These are phyloP conservation scores for Glycine latifolia DNA, from an alignment of 306 rosid species.

Conservation along the genomic window DNA sequence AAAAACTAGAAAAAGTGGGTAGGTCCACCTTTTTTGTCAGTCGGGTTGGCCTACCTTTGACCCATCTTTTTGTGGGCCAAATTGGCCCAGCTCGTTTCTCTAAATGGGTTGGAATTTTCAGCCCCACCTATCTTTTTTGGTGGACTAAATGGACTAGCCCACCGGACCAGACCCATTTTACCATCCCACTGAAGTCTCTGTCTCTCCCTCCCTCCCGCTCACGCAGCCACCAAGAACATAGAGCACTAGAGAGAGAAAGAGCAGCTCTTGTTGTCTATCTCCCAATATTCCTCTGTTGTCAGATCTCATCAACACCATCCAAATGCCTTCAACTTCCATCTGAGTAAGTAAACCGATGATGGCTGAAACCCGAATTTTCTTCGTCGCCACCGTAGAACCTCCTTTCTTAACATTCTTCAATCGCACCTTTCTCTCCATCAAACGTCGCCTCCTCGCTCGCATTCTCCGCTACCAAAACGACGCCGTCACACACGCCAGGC, in stretches of 20 bases:
- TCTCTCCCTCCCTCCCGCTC: not conserved
- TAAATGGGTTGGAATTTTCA: no score
- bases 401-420: slow-evolving; percentile 35
- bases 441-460: slow-evolving; percentile 39
- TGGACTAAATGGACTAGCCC: no score
- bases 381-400: slow-evolving; percentile 44
- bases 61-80: no score
- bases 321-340: slow-evolving; percentile 38
- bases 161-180: no score
- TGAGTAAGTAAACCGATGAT: slow-evolving; percentile 24
- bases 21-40: no score
- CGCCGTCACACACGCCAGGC: slow-evolving; percentile 50
- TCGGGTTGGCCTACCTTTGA: no score
- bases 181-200: not conserved
- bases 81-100: no score
- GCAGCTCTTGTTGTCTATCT: not conserved
- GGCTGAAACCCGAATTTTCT: slow-evolving; percentile 41
- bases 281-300: not conserved
- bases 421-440: slow-evolving; percentile 48
- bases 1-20: no score
- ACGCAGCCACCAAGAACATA: not conserved
- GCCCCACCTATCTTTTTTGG: no score
- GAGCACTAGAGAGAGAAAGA: no score
- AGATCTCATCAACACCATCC: not conserved
- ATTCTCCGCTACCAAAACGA: slow-evolving; percentile 52